phyloP scores from a whole-genome alignment of 352 stramenopile genomes.

The Nothophytophthora sp. region DNA sequence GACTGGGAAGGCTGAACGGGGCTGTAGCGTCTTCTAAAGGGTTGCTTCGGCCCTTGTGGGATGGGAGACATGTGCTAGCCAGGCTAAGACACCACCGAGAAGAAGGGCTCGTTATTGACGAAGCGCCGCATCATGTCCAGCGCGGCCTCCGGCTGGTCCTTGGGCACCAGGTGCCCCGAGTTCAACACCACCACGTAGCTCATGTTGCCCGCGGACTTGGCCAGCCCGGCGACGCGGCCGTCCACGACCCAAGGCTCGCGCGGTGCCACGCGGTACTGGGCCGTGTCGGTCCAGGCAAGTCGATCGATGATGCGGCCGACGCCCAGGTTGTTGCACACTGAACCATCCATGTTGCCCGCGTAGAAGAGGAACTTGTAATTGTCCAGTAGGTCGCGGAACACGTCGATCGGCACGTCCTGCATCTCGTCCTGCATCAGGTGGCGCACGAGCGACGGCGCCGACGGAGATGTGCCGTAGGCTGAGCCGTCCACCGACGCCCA shows the following conservation, averaged over 20 bases:
- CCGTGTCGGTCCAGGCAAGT: slow-evolving; percentile 68
- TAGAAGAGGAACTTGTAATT: slow-evolving; percentile 88
- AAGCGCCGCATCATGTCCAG: slow-evolving; percentile 87
- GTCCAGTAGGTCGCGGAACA: slow-evolving; percentile 77
- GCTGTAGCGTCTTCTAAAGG: slow-evolving; percentile 11
- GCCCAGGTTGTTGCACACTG: slow-evolving; percentile 78
- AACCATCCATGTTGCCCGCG: slow-evolving; percentile 85
- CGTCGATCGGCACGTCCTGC: slow-evolving; percentile 73
- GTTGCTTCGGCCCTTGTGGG: slow-evolving; percentile 1
- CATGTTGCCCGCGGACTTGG: slow-evolving; percentile 77
- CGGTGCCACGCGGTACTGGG: slow-evolving; percentile 60
- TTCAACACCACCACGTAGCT: slow-evolving; percentile 85
- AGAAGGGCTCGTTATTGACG: slow-evolving; percentile 49
- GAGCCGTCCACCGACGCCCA: slow-evolving; percentile 73
- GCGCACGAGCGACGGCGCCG: slow-evolving; percentile 61
- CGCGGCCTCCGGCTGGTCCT: slow-evolving; percentile 66
- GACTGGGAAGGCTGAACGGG: slow-evolving; percentile 3
- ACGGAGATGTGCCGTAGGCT: slow-evolving; percentile 49
- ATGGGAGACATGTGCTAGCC: not conserved
- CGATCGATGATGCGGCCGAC: slow-evolving; percentile 79
- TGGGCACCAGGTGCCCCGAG: slow-evolving; percentile 72
- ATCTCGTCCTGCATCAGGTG: slow-evolving; percentile 78
- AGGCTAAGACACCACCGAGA: slow-evolving; percentile 18
- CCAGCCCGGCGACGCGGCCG: slow-evolving; percentile 57
- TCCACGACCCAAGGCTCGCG: slow-evolving; percentile 65